Evolutionary conservation across 108 stramenopile species (phyloP), one percentile per base, ranked within the genome.

Genomic region (Nannochloropsis gaditana): DNA sequence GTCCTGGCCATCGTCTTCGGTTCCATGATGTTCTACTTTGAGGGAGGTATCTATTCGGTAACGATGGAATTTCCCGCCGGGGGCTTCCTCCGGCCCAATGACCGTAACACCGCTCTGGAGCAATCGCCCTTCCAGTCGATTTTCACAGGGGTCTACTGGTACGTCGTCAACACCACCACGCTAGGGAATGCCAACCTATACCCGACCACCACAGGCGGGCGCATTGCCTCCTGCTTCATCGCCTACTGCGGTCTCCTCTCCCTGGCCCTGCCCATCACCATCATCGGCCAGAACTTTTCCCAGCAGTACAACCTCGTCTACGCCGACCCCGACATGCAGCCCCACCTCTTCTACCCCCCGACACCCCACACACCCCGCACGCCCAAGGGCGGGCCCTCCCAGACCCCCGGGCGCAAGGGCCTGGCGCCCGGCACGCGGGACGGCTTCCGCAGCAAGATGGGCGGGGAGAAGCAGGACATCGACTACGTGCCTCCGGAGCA

Each of bases 231-330:
- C 43, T 82, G 82, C 21, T 43, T 82, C 19, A 45, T 43, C 44
- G 45, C 44, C 19, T 45, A 45, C 44, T 82, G 4, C 21, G 82
- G 82, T 19, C 43, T 82, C 82, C 43, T 82, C 4, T 82, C 44
- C 82, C 43, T 82, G 19, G 82, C 82, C 43, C 82, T 82, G 44
- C 82, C 82, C 43, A 45, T 82, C 44, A 82, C 82, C 45, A 45
- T 82, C 82, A 45, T 82, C 44, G 82, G 82, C 43, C 43, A 43
- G 9, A 82, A 82, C 9, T 82, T 82, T 4, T 73, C 59, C 59
- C 59, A 73, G 59, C 59, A 73, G n/a, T 73, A 73, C 59, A 73
- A 73, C 59, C 59, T 73, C n/a, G 59, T 73, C 59, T 73, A 73
- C 59, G 59, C 6, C 59, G 59, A 73, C n/a, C 59, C 59, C 59